Percentiles rank a stretch among this genome's conserved stretches.
Evolutionary conservation across 495 filamentous ascomycete genomes (phyloP).

Genomic region (Aspergillus avenaceus): DNA sequence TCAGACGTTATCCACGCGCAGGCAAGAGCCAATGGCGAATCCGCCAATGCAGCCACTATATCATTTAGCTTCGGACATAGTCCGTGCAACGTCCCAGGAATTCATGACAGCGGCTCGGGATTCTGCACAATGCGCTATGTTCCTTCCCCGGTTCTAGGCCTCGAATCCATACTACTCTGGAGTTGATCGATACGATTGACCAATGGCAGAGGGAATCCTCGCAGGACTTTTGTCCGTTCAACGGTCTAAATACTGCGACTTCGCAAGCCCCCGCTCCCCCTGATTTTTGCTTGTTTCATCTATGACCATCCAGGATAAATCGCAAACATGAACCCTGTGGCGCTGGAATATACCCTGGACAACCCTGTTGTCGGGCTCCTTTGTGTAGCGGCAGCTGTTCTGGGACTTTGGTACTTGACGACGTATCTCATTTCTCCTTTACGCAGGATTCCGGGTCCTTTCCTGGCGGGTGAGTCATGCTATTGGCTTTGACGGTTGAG

Average conservation of each 20-base stretch:
- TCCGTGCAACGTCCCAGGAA: background rate
- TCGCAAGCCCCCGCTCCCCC: background rate
- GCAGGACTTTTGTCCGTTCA: background rate
- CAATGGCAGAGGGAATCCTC: background rate
- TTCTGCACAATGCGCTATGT: background rate
- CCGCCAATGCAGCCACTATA: background rate
- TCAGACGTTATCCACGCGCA: too few species aligned
- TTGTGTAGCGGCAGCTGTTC: background rate
- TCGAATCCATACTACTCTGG: too few species aligned
- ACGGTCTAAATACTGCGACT: background rate
- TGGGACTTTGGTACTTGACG: constrained; percentile 13
- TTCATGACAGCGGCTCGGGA: background rate
- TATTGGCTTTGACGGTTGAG: background rate
- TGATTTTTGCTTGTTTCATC: background rate
- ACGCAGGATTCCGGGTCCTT: constrained; percentile 29
- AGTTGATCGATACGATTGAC: too few species aligned
- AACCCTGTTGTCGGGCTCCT: background rate
- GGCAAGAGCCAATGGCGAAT: background rate
- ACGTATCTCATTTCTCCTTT: constrained; percentile 24
- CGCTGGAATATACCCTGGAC: background rate
- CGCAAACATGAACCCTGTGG: background rate
- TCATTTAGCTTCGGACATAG: background rate
- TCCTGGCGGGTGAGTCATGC: constrained; percentile 24
- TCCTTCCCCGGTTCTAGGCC: background rate
- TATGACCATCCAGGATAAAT: background rate